Evolutionary conservation across 2,329 filamentous ascomycete genomes (phyloP).

Genomic region (Neonectria neomacrospora): DNA sequence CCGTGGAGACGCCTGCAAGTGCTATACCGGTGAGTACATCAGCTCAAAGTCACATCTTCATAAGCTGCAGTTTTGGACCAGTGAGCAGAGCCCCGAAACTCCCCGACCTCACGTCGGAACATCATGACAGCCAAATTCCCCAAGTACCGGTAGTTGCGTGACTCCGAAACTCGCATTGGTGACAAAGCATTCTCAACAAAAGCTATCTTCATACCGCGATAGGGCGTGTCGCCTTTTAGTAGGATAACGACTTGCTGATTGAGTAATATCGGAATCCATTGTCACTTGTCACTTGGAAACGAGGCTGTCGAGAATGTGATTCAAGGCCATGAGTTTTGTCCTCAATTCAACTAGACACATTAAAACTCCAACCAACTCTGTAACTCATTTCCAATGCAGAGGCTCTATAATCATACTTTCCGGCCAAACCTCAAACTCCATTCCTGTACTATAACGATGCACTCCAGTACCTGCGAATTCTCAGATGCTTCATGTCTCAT

Average conservation of each 20-base stretch:
- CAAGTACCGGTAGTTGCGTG: background rate
- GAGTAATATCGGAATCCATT: background rate
- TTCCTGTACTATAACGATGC: slow-evolving; percentile 14
- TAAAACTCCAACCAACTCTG: slow-evolving; percentile 10
- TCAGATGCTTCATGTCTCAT: slow-evolving; percentile 40
- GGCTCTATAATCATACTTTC: slow-evolving; percentile 6
- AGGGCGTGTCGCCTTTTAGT: background rate
- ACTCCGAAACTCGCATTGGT: background rate
- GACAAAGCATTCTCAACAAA: background rate
- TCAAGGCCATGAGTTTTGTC: background rate
- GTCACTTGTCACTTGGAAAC: background rate
- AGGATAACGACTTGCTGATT: background rate
- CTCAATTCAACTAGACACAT: background rate
- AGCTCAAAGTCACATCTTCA: background rate
- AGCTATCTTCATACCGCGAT: background rate
- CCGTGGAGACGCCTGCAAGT: background rate
- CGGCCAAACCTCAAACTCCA: slow-evolving; percentile 31
- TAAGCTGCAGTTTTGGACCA: background rate
- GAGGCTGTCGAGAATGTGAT: background rate
- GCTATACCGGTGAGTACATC: too few relatives aligned
- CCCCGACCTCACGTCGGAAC: background rate
- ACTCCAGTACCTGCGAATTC: slow-evolving; percentile 1
- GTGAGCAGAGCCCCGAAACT: background rate
- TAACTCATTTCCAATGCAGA: background rate
- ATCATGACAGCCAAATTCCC: background rate